Evolutionary conservation across 805 yeast genomes (phyloP), one percentile per base, ranked within the genome.

Genomic region (Nematodospora valgi): DNA sequence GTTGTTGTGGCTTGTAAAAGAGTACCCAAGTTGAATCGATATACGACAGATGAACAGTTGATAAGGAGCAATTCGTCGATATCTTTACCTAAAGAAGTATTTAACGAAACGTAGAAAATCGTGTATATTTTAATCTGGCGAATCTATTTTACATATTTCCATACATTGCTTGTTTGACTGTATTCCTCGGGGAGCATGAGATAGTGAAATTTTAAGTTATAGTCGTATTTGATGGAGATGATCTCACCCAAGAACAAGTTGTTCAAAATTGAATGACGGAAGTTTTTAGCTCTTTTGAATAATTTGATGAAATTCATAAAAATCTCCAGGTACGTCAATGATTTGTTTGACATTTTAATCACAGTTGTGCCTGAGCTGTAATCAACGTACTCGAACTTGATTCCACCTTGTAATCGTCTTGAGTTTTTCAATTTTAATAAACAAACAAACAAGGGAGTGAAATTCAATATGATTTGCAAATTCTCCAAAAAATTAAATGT

Each of bases 391-490:
- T 54, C 49, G 35, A 75, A 60, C 7, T 48, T 52, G 5, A 76
- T 55, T 0, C 81, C 80, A 1, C 78, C 78, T 31, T 78, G 81
- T 13, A 76, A 50, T 35, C 82, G 66, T 35, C 74, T 78, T 6
- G 87, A 79, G 52, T 89, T 91, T 55, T 91, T 93, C 30, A 86
- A 30, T 47, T 93, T 76, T 30, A 93, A 62, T 34, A 94, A 63
- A 2, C 91, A 51, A 1, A 87, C 89, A 59, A 93, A 91, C 8
- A 91, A 52, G 2, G 99, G 99, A 52, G 83, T 76, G 52, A 89
- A 89, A 52, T 89, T 91, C 37, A 88, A 55, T 21, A 77, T 54
- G 5, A 89, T 76, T 43, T 86, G 68, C 0, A 68, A 32, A 27
- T 80, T 64, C 45, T 86, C 93, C 15, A 82, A 56, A 1, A 64